Conservation (phyloP, 2,329 filamentous ascomycete genomes). For the Neonectria neomacrospora region DNA sequence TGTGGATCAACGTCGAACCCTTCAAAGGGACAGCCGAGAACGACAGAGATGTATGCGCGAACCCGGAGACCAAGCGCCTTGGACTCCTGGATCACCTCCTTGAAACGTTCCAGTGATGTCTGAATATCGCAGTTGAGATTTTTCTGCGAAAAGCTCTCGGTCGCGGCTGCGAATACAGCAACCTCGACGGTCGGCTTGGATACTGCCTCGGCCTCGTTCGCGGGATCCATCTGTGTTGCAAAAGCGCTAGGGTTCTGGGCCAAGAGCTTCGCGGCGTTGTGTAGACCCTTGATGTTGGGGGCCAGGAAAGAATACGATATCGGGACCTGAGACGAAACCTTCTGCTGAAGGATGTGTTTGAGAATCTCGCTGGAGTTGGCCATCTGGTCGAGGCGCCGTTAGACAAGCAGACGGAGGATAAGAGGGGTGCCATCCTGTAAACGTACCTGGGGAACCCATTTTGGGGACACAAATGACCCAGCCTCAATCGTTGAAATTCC, state of each 20-base stretch:
- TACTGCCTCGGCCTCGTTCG: constrained; percentile 50
- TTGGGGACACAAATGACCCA: constrained; percentile 84
- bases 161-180: constrained; percentile 84
- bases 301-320: constrained; percentile 84
- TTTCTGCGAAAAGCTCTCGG: constrained; percentile 81
- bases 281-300: constrained; percentile 79
- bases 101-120: constrained; percentile 77
- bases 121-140: constrained; percentile 86
- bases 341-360: constrained; percentile 70
- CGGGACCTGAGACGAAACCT: constrained; percentile 63
- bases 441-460: constrained; percentile 82
- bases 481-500: constrained; percentile 81
- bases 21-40: constrained; percentile 82
- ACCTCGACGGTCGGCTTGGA: constrained; percentile 70
- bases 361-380: constrained; percentile 81
- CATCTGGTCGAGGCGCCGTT: constrained; percentile 65
- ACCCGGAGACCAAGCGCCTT: constrained; percentile 74
- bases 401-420: constrained; percentile 9
- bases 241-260: constrained; percentile 61
- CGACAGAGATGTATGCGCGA: constrained; percentile 83
- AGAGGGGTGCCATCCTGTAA: background rate
- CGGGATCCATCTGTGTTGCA: constrained; percentile 61
- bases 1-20: constrained; percentile 72
- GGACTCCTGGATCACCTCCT: constrained; percentile 74
- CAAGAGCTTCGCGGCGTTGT: constrained; percentile 68